Percentiles rank a stretch among this genome's conserved stretches.
Conservation (phyloP, 1,284 basidiomycete species). For the Papiliotrema laurentii region DNA sequence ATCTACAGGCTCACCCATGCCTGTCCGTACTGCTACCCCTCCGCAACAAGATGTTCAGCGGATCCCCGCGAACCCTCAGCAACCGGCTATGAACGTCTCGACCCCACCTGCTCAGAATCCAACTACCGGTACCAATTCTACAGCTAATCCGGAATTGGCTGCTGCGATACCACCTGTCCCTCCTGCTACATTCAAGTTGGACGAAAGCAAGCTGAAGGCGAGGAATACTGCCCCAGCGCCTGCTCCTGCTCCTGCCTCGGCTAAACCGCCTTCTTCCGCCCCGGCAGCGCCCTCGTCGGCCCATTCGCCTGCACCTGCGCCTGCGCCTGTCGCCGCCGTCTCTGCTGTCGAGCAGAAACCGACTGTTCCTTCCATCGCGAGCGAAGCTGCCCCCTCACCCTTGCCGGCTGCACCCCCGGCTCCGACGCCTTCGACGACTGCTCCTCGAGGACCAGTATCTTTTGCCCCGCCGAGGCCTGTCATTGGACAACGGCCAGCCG, state of each 20-base stretch:
- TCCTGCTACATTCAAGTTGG: conserved; percentile 1
- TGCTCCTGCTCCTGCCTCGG: conserved; percentile 1
- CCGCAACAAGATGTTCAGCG: too few relatives aligned
- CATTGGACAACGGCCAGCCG: neutral
- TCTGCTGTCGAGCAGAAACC: too few relatives aligned
- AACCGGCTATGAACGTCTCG: neutral
- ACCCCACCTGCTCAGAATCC: neutral
- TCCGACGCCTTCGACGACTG: neutral
- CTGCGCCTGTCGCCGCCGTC: neutral
- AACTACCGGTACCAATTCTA: neutral
- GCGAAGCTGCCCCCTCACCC: conserved; percentile 1
- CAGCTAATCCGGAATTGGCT: neutral
- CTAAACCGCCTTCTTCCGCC: neutral
- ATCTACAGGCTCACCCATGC: too few relatives aligned
- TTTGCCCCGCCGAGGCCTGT: neutral
- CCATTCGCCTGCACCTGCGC: neutral
- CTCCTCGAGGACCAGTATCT: neutral
- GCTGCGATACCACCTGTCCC: conserved; percentile 3
- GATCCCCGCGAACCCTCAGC: conserved; percentile 4
- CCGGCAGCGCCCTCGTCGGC: neutral
- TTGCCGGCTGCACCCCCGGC: neutral
- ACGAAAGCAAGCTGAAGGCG: neutral
- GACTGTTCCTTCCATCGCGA: too few relatives aligned
- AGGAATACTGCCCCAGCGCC: neutral
- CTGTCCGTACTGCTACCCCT: too few relatives aligned